Evolutionary conservation across 108 stramenopile genomes (phyloP), one percentile per base, ranked within the genome.

Genomic region (Aurantiochytrium sp.): DNA sequence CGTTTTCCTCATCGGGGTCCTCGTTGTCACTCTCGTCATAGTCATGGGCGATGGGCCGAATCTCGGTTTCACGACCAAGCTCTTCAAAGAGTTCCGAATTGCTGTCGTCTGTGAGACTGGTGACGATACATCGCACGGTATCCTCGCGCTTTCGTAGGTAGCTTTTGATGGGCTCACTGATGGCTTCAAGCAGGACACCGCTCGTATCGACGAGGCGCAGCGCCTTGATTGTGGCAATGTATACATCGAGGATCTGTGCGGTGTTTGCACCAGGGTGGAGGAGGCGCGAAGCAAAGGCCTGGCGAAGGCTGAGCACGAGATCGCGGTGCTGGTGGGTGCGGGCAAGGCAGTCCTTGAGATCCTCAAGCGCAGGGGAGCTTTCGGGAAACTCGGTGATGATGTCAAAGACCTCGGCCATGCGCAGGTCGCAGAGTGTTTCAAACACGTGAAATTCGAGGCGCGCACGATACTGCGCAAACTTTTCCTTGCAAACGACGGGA

Each of bases 251-350:
- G 60, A 99, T 97, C 90, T 98, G 97, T 8, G 93, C 88, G 5
- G 98, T 98, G 73, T 95, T 95, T 4, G 97, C 98, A 47, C 98
- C 98, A 2, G 97, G 96, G 94, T 99, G 98, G 44, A 97, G 91
- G 88, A 99, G 90, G n/a, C 98, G 92, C 19, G 92, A 89, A 25
- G 92, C 73, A 87, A 98, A 90, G 59, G 90, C 92, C 60, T 73
- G 76, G 5, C 93, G 90, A 58, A 93, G 88, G 5, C 72, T 69
- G 14, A 57, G 51, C 18, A 89, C 93, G 19, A 93, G 89, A 44
- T 88, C 88, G 14, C 60, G 88, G 25, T 92, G 90, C 58, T 91
- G 91, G 51, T 92, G 91, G n/a, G 92, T 92, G 35, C 91, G 91
- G 45, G 88, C 89, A n/a, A 92, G 71, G 59, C 91, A 59, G 10